Percentiles rank a stretch among this genome's conserved stretches.
phyloP scores from a whole-genome alignment of 148 eudicot species.

The Salicornia ramosissima region DNA sequence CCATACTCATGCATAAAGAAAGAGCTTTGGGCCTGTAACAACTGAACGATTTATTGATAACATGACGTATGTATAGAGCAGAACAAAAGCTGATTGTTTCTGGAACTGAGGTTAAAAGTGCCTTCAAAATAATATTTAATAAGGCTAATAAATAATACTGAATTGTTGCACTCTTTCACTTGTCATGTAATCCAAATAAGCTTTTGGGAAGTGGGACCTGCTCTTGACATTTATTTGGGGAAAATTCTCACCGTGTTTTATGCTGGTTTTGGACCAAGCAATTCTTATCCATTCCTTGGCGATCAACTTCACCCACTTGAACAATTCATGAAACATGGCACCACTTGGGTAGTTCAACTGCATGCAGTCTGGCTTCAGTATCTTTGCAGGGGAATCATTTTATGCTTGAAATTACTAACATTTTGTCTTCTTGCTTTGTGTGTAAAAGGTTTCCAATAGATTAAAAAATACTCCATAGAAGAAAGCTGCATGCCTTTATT shows the following conservation, averaged over 20 bases:
- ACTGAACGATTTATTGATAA: background rate
- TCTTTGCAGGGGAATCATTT: background rate
- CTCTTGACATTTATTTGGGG: background rate
- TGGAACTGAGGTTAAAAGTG: background rate
- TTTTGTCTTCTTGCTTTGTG: background rate
- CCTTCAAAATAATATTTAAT: background rate
- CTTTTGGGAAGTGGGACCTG: background rate
- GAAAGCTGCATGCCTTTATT: background rate
- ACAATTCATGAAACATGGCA: background rate
- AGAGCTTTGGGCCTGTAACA: background rate
- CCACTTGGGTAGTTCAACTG: background rate
- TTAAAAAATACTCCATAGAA: background rate
- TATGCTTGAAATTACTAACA: background rate
- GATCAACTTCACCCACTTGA: background rate
- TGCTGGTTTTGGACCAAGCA: background rate
- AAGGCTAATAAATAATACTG: background rate
- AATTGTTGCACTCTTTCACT: too few species aligned
- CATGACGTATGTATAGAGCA: background rate
- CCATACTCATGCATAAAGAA: background rate
- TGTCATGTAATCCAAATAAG: background rate
- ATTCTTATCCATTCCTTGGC: background rate
- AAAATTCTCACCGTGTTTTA: background rate
- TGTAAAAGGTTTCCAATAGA: background rate
- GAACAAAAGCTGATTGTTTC: background rate
- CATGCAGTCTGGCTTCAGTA: background rate